Base-by-base conservation (phyloP, 2,329 filamentous ascomycete genomes). In the Penicillium sp. region DNA sequence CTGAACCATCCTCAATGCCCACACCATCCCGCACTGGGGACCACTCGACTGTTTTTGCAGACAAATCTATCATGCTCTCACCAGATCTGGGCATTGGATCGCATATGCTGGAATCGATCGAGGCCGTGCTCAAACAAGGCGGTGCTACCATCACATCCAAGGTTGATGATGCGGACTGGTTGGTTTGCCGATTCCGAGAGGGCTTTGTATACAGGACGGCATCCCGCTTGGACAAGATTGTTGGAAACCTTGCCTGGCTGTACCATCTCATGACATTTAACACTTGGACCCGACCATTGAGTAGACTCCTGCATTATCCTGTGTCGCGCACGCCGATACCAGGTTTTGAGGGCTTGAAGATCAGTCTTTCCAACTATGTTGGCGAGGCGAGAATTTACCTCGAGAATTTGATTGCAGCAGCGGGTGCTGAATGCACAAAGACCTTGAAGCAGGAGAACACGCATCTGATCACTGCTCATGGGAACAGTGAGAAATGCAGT, bases 391-490 rank as follows among this genome's bases (percentile, higher is more conserved):
- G 95, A 51, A 88, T 92, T 56, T 99, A 98, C 72, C 84, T 99
- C 4, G 93, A 98, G 77, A 98, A 97, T 69, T 84, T 99, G 40
- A 90, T 97, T 70, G 88, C 83, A 63, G 93, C 93, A 26, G 85
- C 90, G 17, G 95, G 95, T 17, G 94, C 91, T 9, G 89, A 91
- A 64, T 98, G 92, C 74, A 99, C 95, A 33, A 96, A 96, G 80
- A 96, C 92, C 0, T 91, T 99, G 88, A 96, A 92, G 76, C 88
- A 91, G 68, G 93, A 97, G 65, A 98, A 99, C 75, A 98, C 93
- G 0, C 95, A 99, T 79, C 86, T 99, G 0, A 90, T 99, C 71
- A 97, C 94, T 0, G 95, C 95, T 4, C 91, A 96, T 70, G 88
- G 89, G 61, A 88, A 88, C 60, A 96, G 94, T 72, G 95, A 98